Evolutionary conservation across 2,329 filamentous ascomycete genomes (phyloP), one percentile per base, ranked within the genome.

Genomic region (Pseudocercospora cruenta): DNA sequence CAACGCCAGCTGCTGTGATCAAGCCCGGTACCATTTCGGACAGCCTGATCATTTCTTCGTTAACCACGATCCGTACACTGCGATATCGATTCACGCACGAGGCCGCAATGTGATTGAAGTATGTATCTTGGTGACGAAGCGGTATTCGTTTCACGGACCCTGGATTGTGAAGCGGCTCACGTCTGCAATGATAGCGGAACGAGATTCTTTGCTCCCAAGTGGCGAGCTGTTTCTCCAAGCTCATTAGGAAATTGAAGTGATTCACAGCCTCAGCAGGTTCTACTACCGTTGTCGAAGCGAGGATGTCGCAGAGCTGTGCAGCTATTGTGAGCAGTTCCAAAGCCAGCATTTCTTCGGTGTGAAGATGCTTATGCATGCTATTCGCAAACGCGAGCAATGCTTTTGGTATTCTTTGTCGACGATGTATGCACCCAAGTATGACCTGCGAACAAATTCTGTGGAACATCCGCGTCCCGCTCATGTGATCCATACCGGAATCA

Each of bases 21-120:
- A 9, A 22, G 7, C 4, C 19, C 1, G 47, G 58, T 16, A 51
- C 10, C 6, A 54, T 45, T n/a, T 62, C 55, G 26, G 53, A 3
- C 36, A 68, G 24, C 14, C 63, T 57, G 19, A 64, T 6, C 21
- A 68, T 62, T 49, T 66, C 61, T 33, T 68, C 63, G 16, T 66
- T 63, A 4, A 39, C 61, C 3, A 54, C 58, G 22, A 68, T 66
- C 1, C 63, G 63, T 24, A 64, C 43, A 28, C 54, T 61, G 12
- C 49, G 67, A 12, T 62, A 66, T 19, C 63, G 43, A 45, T 64
- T 66, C 31, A 60, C 51, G 5, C 43, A 14, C 14, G 61, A 64
- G 24, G 60, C 64, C 9, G 63, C 58, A 47, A 68, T 64, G 14
- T 64, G 60, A 31, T 66, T 66, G 28, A 39, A 47, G 36, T 68